These are phyloP conservation scores for Blastomyces parvus DNA, from an alignment of 2,329 filamentous ascomycete genomes.

Conservation along the genomic window DNA sequence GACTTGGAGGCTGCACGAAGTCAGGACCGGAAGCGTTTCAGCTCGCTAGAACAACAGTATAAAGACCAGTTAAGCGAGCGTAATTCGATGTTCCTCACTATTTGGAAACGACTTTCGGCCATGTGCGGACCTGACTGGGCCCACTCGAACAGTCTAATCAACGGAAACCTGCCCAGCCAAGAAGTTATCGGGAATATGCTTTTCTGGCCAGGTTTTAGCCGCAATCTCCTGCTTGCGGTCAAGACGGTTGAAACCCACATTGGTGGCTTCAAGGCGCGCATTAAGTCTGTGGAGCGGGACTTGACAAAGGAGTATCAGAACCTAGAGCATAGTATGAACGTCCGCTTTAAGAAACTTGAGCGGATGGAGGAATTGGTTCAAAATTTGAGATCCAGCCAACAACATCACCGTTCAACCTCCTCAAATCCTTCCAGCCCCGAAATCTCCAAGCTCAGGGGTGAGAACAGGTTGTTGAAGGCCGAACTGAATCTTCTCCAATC, in stretches of 20 bases:
- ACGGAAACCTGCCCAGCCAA: slow-evolving; percentile 73
- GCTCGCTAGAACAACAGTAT: slow-evolving; percentile 65
- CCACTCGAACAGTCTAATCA: slow-evolving; percentile 78
- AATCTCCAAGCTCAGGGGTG: slow-evolving; percentile 48
- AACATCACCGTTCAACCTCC: slow-evolving; percentile 22
- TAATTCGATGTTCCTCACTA: slow-evolving; percentile 73
- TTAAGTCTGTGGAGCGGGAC: slow-evolving; percentile 78
- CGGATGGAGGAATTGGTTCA: slow-evolving; percentile 71
- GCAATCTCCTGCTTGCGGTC: slow-evolving; percentile 77
- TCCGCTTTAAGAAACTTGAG: slow-evolving; percentile 75
- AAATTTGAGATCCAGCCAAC: slow-evolving; percentile 40
- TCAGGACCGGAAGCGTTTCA: slow-evolving; percentile 67
- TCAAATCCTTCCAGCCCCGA: slow-evolving; percentile 39
- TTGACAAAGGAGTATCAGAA: slow-evolving; percentile 84
- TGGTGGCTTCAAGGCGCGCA: slow-evolving; percentile 64
- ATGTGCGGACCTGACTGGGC: slow-evolving; percentile 90
- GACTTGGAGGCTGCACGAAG: slow-evolving; percentile 76
- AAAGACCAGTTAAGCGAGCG: slow-evolving; percentile 83
- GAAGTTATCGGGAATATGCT: slow-evolving; percentile 81
- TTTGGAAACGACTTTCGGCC: slow-evolving; percentile 80
- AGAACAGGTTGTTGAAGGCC: slow-evolving; percentile 51
- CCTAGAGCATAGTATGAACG: slow-evolving; percentile 70
- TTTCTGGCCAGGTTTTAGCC: slow-evolving; percentile 66
- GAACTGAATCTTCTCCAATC: slow-evolving; percentile 59
- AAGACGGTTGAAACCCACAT: slow-evolving; percentile 79